Evolutionary conservation across 176 grass and related monocot species (phyloP), one percentile per base, ranked within the genome.

Genomic region (Secale cereale): DNA sequence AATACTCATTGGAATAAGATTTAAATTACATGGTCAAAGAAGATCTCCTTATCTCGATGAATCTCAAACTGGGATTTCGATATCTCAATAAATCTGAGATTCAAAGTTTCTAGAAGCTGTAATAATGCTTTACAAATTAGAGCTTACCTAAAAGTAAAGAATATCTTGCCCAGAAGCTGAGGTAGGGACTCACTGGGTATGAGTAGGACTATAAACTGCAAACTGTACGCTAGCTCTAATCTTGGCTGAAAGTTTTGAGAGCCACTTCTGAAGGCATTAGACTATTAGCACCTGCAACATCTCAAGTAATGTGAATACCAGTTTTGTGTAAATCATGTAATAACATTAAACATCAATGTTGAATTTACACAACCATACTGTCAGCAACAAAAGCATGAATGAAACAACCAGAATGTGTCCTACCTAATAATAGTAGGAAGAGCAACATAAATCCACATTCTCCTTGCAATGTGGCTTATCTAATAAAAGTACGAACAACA

Each of bases 111-210:
- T 54, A 48, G 36, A 9, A 81, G 7, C 22, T 17, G 4, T 46
- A 11, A 13, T 70, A 37, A 70, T 70, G 12, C 15, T 33, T 50
- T 69, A 28, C 39, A 41, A 78, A 52, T 83, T 77, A 61, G 16
- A 83, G 78, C 29, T 76, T 78, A 95, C 95, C 93, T 95, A 93
- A 87, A 94, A 98, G 85, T 65, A 98, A 17, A 98, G 92, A 85
- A 98, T 93, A 88, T 98, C 95, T 86, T 98, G 92, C 70, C 93
- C 91, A 72, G 95, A 89, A 32, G 71, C 11, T 52, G 89, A 2
- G 27, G 87, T 93, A 85, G 95, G 95, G 70, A 90, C 89, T 85
- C 95, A 92, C 90, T 93, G 92, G 36, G 95, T 92, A 98, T 93
- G 39, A 10, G 10, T 10, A 40, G 1, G 10, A 40, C 39, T 10